phyloP scores from a whole-genome alignment of 257 asterid genomes.

The Solanum lignicaule region DNA sequence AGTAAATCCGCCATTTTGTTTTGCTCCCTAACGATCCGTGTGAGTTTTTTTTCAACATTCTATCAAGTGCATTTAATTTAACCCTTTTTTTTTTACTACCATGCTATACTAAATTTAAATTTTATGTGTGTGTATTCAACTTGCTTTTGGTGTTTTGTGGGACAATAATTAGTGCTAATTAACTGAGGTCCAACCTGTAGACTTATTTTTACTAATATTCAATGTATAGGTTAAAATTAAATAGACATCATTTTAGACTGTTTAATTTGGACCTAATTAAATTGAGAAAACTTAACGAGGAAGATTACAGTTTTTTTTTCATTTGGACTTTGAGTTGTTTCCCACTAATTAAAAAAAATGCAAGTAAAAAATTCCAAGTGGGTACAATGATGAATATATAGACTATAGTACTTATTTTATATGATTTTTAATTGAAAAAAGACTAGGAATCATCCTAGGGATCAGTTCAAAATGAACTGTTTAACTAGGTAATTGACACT shows the following conservation, averaged over 20 bases:
- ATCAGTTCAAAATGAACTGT: background rate
- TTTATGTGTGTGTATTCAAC: background rate
- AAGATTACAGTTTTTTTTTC: background rate
- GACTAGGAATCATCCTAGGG: constrained; percentile 1
- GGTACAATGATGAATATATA: background rate
- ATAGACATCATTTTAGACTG: background rate
- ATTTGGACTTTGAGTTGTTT: background rate
- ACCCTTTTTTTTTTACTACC: background rate
- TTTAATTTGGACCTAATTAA: background rate
- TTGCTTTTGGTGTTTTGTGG: background rate
- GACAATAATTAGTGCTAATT: background rate
- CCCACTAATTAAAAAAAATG: background rate
- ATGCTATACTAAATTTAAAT: background rate
- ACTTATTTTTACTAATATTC: background rate
- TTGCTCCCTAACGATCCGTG: too few species aligned
- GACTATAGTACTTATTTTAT: background rate
- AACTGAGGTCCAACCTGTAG: background rate
- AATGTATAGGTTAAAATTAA: background rate
- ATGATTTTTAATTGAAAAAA: background rate
- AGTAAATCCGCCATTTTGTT: background rate
- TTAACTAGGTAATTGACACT: background rate
- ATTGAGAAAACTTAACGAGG: background rate
- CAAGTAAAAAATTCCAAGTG: background rate
- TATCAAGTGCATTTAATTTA: background rate
- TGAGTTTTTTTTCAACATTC: too few species aligned